A percentile compares a stretch with the other conserved stretches of the same genome.
phyloP scores from a whole-genome alignment of 495 filamentous ascomycete genomes.

The Sabuloglossum arenarium region DNA sequence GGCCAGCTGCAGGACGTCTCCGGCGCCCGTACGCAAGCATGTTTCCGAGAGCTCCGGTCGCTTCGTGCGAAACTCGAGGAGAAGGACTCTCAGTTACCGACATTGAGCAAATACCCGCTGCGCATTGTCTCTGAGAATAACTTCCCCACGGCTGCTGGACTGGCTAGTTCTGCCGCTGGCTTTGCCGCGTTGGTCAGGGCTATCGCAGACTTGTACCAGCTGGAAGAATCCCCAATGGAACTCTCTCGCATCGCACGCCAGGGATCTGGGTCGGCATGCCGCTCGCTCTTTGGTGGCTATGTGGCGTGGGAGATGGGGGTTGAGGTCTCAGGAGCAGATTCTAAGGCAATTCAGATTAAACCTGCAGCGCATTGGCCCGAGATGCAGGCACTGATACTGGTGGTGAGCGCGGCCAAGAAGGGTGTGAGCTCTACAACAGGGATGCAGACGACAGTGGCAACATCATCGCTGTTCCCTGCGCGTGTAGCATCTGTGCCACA shows the following conservation, averaged over 20 bases:
- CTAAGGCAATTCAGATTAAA: conserved; percentile 66
- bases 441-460: conserved; percentile 90
- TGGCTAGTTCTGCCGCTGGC: conserved; percentile 80
- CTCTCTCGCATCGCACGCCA: conserved; percentile 84
- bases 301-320: conserved; percentile 75
- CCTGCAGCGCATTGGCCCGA: conserved; percentile 77
- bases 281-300: conserved; percentile 81
- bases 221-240: conserved; percentile 55
- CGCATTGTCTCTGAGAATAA: conserved; percentile 87
- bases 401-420: conserved; percentile 86
- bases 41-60: conserved; percentile 63
- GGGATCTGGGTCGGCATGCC: conserved; percentile 83
- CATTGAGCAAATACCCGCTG: conserved; percentile 51
- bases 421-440: conserved; percentile 74
- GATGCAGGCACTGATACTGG: conserved; percentile 80
- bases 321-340: conserved; percentile 58
- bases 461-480: conserved; percentile 58
- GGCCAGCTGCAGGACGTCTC: conserved; percentile 62
- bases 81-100: conserved; percentile 47
- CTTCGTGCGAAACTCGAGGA: conserved; percentile 57
- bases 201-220: conserved; percentile 76
- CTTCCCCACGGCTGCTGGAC: conserved; percentile 95
- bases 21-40: conserved; percentile 73
- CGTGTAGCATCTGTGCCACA: conserved; percentile 48
- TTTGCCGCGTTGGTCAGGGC: conserved; percentile 88